Conservation (phyloP, 2,329 filamentous ascomycete genomes). For the Thelonectria discophora region DNA sequence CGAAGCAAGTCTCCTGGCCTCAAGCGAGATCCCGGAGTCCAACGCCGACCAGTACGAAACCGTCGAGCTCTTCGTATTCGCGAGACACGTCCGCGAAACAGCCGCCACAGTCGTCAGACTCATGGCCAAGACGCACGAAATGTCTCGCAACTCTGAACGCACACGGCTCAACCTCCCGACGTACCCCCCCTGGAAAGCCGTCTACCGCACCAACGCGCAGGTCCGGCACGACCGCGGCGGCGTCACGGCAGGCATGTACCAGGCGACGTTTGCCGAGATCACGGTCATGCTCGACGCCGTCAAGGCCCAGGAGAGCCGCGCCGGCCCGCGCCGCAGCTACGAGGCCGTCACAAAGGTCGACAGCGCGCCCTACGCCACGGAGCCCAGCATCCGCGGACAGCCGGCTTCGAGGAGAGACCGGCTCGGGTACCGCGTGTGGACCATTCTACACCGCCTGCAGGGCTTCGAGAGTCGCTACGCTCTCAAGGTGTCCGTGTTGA, state of each 20-base stretch:
- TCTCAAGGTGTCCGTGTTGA: conserved; percentile 63
- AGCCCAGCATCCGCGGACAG: conserved; percentile 49
- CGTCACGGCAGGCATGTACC: conserved; percentile 62
- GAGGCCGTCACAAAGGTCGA: conserved; percentile 39
- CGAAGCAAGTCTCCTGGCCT: conserved; percentile 57
- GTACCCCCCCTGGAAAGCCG: conserved; percentile 62
- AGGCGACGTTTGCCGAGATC: conserved; percentile 56
- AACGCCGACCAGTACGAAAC: conserved; percentile 60
- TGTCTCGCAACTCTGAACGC: conserved; percentile 53
- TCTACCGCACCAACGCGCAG: conserved; percentile 64
- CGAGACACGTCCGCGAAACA: conserved; percentile 63
- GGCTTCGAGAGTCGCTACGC: conserved; percentile 67
- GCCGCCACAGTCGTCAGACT: conserved; percentile 58
- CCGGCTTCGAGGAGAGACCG: conserved; percentile 48
- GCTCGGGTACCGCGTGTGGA: conserved; percentile 59
- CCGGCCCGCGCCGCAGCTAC: conserved; percentile 31
- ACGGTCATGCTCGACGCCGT: conserved; percentile 54
- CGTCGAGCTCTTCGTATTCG: conserved; percentile 63
- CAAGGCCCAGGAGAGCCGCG: conserved; percentile 48
- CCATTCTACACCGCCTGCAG: conserved; percentile 60
- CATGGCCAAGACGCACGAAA: conserved; percentile 56
- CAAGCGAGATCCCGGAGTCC: conserved; percentile 54
- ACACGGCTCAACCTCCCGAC: conserved; percentile 59
- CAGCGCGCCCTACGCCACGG: conserved; percentile 51
- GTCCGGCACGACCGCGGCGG: conserved; percentile 68